A percentile compares a stretch with the other conserved stretches of the same genome.
Evolutionary conservation across 306 rosid genomes (phyloP).

Genomic region (Prunus armeniaca): DNA sequence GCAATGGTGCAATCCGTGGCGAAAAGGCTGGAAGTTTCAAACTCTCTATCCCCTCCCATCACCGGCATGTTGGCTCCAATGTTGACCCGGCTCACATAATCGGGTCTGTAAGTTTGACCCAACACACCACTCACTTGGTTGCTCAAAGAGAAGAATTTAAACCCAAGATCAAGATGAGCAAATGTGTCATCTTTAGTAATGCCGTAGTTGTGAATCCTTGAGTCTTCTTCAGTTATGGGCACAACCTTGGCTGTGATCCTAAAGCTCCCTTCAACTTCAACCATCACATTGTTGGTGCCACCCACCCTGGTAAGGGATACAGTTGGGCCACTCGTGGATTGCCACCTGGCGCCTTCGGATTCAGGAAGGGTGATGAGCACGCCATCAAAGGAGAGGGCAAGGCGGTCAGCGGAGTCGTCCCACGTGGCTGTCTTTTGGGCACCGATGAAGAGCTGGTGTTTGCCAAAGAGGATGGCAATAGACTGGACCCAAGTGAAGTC

Average conservation of each 20-base stretch:
- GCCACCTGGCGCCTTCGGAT: conserved; percentile 41
- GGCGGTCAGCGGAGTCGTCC: conserved; percentile 48
- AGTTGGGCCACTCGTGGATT: conserved; percentile 14
- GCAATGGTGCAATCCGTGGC: conserved; percentile 53
- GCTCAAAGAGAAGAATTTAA: conserved; percentile 52
- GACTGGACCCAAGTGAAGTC: conserved; percentile 67
- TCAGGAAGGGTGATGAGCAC: conserved; percentile 26
- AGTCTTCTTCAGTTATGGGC: conserved; percentile 63
- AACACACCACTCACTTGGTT: conserved; percentile 48
- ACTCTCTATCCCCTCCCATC: conserved; percentile 51
- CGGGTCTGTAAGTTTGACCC: conserved; percentile 59
- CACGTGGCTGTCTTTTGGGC: conserved; percentile 47
- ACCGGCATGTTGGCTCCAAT: conserved; percentile 52
- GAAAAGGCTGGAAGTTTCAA: conserved; percentile 40
- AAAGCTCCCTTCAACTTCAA: conserved; percentile 44
- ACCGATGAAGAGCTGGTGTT: conserved; percentile 45
- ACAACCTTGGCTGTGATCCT: conserved; percentile 54
- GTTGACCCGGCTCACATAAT: conserved; percentile 41
- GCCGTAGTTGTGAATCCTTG: conserved; percentile 51
- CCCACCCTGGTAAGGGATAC: conserved; percentile 20
- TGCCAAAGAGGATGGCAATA: conserved; percentile 48
- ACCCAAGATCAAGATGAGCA: conserved; percentile 65
- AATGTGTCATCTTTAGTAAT: conserved; percentile 48
- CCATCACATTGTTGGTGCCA: conserved; percentile 29
- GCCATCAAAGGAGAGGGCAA: conserved; percentile 36